Conservation (phyloP, 768 basidiomycete genomes). For the Daedaleopsis sinensis region DNA sequence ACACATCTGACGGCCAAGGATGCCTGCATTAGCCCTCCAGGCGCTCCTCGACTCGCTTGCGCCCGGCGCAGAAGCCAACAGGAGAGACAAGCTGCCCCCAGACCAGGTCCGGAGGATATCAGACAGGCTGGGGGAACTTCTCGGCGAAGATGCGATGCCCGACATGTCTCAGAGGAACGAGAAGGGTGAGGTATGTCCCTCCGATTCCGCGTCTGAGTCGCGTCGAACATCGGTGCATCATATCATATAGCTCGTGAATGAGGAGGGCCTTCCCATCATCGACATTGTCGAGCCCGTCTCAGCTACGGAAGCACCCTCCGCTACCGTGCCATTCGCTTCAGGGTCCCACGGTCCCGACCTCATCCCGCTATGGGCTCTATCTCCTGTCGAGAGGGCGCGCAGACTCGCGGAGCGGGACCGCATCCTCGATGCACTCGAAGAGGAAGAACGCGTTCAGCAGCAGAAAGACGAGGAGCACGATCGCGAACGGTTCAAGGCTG, state of each 20-base stretch:
- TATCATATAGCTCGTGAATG: conserved; percentile 59
- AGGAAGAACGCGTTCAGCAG: conserved; percentile 60
- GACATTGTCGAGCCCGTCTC: conserved; percentile 69
- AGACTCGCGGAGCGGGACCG: conserved; percentile 61
- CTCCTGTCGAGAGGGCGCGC: conserved; percentile 49
- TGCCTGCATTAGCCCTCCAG: conserved; percentile 38
- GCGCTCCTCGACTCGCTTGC: conserved; percentile 42
- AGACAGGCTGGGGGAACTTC: conserved; percentile 60
- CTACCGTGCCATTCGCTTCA: conserved; percentile 13
- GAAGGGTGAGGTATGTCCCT: conserved; percentile 63
- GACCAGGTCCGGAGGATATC: conserved; percentile 59
- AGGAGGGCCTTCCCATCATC: conserved; percentile 79
- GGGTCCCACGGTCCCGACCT: conserved; percentile 46
- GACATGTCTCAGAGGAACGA: conserved; percentile 44
- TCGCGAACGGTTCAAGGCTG: conserved; percentile 46
- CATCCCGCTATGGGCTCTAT: conserved; percentile 48
- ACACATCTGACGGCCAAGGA: conserved; percentile 7
- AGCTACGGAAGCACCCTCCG: conserved; percentile 16
- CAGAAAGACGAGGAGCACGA: conserved; percentile 43
- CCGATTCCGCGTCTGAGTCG: conserved; percentile 20
- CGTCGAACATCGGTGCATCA: conserved; percentile 4
- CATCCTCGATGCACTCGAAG: conserved; percentile 70
- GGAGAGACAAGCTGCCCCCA: conserved; percentile 38
- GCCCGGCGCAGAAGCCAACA: conserved; percentile 18
- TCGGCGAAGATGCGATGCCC: conserved; percentile 45